phyloP scores from a whole-genome alignment of 371 early-diverging fungal genomes.

The Catenaria anguillulae region DNA sequence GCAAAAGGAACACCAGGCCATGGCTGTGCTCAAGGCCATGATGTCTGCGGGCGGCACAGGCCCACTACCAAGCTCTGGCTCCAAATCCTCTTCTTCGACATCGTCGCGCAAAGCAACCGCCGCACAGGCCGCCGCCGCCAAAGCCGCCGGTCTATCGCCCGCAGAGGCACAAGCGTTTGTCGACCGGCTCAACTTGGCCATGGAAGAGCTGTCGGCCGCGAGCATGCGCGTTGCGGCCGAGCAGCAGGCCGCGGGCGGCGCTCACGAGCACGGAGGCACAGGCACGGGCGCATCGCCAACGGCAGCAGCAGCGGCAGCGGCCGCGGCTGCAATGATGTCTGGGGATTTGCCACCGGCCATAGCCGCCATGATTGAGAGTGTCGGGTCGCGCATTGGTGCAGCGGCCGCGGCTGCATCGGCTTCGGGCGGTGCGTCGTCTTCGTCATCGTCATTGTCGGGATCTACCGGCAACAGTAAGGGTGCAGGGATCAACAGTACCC shows the following conservation, averaged over 20 bases:
- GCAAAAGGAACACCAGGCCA: too few species aligned
- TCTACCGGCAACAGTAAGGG: neutral
- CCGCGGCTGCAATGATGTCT: neutral
- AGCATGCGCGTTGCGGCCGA: neutral
- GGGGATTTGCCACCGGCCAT: neutral
- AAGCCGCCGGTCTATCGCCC: neutral
- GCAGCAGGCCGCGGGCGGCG: neutral
- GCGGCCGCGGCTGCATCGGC: neutral
- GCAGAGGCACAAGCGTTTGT: neutral
- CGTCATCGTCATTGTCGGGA: neutral
- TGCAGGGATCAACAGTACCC: neutral
- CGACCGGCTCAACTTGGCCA: neutral
- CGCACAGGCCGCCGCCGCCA: too few species aligned
- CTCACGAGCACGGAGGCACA: neutral
- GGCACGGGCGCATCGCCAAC: neutral
- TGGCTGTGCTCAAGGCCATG: too few species aligned
- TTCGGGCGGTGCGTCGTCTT: neutral
- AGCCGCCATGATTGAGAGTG: neutral
- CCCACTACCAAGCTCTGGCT: too few species aligned
- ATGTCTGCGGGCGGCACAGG: too few species aligned
- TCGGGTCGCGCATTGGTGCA: neutral
- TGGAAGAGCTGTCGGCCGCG: neutral
- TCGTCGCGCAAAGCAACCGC: too few species aligned
- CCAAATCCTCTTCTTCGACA: too few species aligned
- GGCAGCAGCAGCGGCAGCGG: neutral